Conservation (phyloP, 2,329 filamentous ascomycete species). For the Paramyrothecium sp. region DNA sequence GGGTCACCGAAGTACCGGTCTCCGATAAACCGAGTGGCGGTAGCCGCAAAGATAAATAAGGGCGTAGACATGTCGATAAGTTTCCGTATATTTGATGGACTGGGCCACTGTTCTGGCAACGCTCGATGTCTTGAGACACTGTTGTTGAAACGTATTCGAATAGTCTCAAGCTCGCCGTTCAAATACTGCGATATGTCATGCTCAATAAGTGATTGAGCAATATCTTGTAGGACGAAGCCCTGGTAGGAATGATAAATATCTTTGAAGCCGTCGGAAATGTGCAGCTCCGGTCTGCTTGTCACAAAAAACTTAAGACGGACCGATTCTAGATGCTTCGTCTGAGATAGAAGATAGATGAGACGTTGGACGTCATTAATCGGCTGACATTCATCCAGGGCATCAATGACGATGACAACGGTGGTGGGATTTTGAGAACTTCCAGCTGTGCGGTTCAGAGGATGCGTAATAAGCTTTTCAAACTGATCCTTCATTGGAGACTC, state of each 20-base stretch:
- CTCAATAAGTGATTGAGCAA: conserved; percentile 25
- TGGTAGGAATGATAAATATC: conserved; percentile 15
- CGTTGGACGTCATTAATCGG: conserved; percentile 24
- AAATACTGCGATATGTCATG: conserved; percentile 35
- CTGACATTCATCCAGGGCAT: conserved; percentile 24
- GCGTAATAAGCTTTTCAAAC: conserved; percentile 34
- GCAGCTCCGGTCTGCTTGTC: conserved; percentile 38
- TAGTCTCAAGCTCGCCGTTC: conserved; percentile 21
- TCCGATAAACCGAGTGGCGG: conserved; percentile 24
- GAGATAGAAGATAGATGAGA: conserved; percentile 24
- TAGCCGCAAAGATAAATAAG: conserved; percentile 33
- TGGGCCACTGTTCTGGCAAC: conserved; percentile 27
- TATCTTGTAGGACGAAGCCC: conserved; percentile 32
- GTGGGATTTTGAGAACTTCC: neutral
- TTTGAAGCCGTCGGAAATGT: conserved; percentile 30
- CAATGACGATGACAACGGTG: conserved; percentile 30
- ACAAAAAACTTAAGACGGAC: conserved; percentile 30
- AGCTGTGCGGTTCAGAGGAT: conserved; percentile 22
- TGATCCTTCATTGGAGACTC: conserved; percentile 27
- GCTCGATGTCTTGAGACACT: neutral
- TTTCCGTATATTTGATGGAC: neutral
- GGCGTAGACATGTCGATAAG: conserved; percentile 27
- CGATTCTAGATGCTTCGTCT: conserved; percentile 13
- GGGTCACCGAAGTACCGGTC: conserved; percentile 14
- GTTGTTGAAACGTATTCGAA: conserved; percentile 27